Conservation (phyloP, 2,329 filamentous ascomycete species). For the Onygena corvina region DNA sequence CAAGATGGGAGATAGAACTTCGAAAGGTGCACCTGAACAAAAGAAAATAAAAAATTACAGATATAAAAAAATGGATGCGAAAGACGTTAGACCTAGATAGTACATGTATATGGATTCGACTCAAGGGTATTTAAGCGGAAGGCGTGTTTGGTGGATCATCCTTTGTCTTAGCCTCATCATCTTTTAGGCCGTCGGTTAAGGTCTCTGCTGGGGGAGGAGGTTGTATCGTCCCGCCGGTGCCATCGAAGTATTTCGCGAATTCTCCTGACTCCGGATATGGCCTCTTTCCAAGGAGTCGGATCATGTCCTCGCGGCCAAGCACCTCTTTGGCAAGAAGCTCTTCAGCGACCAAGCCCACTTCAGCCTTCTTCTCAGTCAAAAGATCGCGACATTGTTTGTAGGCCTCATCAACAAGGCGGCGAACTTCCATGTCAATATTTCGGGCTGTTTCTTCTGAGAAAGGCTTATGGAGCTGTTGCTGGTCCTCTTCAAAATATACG, state of each 20-base stretch:
- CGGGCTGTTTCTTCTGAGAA: conserved; percentile 91
- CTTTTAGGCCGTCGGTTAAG: conserved; percentile 2
- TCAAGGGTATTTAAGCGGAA: conserved; percentile 5
- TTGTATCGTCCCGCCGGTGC: conserved; percentile 28
- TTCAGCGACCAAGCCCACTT: conserved; percentile 82
- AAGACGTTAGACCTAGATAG: conserved; percentile 8
- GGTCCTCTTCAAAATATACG: conserved; percentile 75
- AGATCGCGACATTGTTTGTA: conserved; percentile 83
- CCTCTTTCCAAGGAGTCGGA: conserved; percentile 70
- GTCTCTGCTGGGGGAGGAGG: conserved; percentile 15
- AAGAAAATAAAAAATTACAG: conserved; percentile 7
- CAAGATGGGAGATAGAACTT: background rate
- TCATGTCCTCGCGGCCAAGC: conserved; percentile 80
- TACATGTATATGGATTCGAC: conserved; percentile 5
- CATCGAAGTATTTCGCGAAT: conserved; percentile 85
- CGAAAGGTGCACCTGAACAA: background rate
- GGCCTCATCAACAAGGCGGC: conserved; percentile 79
- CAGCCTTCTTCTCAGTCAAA: conserved; percentile 70
- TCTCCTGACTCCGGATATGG: conserved; percentile 78
- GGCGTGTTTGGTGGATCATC: background rate
- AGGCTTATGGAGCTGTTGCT: conserved; percentile 78
- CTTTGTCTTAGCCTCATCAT: background rate
- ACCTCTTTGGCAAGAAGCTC: conserved; percentile 88
- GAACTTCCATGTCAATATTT: conserved; percentile 82
- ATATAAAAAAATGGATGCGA: background rate